Evolutionary conservation across 176 grass and related monocot species (phyloP).

Genomic region (Cenchrus purpureus): DNA sequence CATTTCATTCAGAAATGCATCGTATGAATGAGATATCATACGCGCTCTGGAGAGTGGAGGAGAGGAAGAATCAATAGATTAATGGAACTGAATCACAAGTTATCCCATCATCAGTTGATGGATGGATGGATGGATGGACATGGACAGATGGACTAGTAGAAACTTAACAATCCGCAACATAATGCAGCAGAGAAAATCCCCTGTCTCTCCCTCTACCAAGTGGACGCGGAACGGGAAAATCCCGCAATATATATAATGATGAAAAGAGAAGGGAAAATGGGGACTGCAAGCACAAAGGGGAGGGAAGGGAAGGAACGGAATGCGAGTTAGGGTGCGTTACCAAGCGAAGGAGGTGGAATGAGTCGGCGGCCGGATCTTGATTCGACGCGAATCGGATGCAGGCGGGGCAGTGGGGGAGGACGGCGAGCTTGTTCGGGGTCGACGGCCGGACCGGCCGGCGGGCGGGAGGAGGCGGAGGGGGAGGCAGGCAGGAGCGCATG

Average conservation of each 20-base stretch:
- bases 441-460: not conserved
- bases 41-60: not conserved
- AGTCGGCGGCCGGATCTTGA: not conserved
- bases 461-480: not conserved
- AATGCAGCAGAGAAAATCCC: conserved; percentile 11
- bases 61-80: not conserved
- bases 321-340: conserved; percentile 14
- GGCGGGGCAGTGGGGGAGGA: not conserved
- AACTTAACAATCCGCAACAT: not conserved
- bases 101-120: not conserved
- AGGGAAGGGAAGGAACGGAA: not conserved
- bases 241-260: too few relatives aligned
- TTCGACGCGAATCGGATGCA: not conserved
- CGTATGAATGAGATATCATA: not conserved
- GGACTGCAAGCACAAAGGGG: not conserved
- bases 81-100: not conserved
- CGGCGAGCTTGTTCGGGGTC: too few relatives aligned
- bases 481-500: not conserved
- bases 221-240: not conserved
- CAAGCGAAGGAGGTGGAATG: not conserved
- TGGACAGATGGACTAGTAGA: not conserved
- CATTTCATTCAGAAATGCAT: not conserved
- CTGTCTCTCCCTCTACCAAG: not conserved
- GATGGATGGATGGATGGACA: not conserved
- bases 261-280: not conserved